Evolutionary conservation across 768 basidiomycete species (phyloP).

Genomic region (Mycena pura): DNA sequence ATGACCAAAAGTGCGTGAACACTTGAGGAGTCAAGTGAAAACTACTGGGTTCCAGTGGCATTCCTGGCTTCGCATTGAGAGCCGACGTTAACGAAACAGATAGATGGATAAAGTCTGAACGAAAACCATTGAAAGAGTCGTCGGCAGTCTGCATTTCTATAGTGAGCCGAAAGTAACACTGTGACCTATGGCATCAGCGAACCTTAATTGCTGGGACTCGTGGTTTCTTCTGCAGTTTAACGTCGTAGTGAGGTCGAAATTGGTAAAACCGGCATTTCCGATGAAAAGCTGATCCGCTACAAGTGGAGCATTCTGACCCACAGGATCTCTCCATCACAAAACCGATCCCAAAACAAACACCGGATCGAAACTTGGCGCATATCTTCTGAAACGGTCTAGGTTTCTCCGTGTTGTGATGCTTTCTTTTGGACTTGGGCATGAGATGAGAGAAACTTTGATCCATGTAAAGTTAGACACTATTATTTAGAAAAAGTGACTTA

Average conservation of each 20-base stretch:
- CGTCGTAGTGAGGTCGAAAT: conserved; percentile 82
- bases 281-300: conserved; percentile 68
- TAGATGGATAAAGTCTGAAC: conserved; percentile 93
- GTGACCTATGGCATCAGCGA: conserved; percentile 3
- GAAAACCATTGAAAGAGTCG: conserved; percentile 88
- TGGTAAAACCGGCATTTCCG: conserved; percentile 82
- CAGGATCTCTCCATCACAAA: conserved; percentile 86
- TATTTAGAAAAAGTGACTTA: conserved; percentile 44
- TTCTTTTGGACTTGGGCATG: conserved; percentile 31
- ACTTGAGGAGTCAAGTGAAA: conserved; percentile 86
- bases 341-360: conserved; percentile 88
- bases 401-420: conserved; percentile 25
- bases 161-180: conserved; percentile 6
- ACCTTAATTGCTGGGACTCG: conserved; percentile 55
- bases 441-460: conserved; percentile 28
- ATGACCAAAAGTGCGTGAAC: conserved; percentile 90
- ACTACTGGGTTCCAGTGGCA: conserved; percentile 57
- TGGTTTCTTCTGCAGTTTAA: conserved; percentile 64
- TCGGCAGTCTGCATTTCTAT: conserved; percentile 43
- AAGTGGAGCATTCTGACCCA: conserved; percentile 66
- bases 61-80: conserved; percentile 41
- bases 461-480: not conserved
- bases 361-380: conserved; percentile 83
- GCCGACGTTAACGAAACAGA: conserved; percentile 85
- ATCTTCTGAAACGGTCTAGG: conserved; percentile 62